Base-by-base conservation (phyloP, 768 basidiomycete genomes). In the Hygrocybe punicea region DNA sequence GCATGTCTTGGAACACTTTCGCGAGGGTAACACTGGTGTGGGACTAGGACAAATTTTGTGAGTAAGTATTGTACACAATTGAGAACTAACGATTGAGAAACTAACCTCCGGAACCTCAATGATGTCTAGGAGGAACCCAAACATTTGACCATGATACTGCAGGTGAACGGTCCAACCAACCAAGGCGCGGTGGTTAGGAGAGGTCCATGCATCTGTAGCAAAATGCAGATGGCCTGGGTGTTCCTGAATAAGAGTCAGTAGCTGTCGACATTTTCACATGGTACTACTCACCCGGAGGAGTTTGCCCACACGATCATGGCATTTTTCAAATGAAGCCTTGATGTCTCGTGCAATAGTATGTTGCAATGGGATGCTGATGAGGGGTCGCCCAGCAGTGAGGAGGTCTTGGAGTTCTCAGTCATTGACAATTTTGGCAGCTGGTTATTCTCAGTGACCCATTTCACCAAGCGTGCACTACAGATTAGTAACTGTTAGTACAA, bases 21-120 rank as follows among this genome's bases (percentile, higher is more conserved):
- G 75, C 74, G 16, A 80, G 64, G 11, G 69, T 69, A 1, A 62
- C n/a, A 6, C 76, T 71, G 0, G 65, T 60, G 55, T 80, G 76
- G 37, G 13, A 35, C 51, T 53, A 24, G 51, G 29, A 34, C 11
- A 4, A 23, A 24, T 42, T 13, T 37, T n/a, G 24, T 39, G 21
- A 37, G 29, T 29, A 29, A 29, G 29, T 29, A 29, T 29, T 29
- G 37, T 17, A 9, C 10, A 17, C n/a, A n/a, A 36, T 17, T 39
- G 23, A 14, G 34, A 11, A 36, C 8, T n/a, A n/a, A 37, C 14
- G 9, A 70, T 10, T 58, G 56, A 19, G 17, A 21, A n/a, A 53
- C 51, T 11, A 11, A 53, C 51, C 51, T 39, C 51, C 8, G 51
- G 51, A 9, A 53, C 51, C 24, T 53, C 51, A 42, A 53, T 53